Conservation (phyloP, 129 eudicot species). For the Flaveria brownii region DNA sequence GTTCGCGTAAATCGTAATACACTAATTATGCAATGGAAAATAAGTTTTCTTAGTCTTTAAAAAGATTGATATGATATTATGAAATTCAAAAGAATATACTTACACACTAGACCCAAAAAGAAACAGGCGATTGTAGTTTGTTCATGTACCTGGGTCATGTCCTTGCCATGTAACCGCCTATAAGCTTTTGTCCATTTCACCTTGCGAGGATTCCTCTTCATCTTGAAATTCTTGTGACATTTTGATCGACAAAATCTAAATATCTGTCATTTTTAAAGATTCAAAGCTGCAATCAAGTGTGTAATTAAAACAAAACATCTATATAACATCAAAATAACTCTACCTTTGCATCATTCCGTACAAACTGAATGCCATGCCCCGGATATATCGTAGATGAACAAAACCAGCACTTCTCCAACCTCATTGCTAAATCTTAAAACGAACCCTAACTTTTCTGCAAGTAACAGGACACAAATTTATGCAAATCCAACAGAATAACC, state of each 20-base stretch:
- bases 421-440: slow-evolving; percentile 45
- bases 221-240: slow-evolving; percentile 96
- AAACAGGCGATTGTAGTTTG: neutral
- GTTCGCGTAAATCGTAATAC: neutral
- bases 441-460: slow-evolving; percentile 29
- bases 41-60: neutral
- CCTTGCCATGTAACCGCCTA: slow-evolving; percentile 87
- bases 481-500: neutral
- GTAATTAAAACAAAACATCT: neutral
- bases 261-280: slow-evolving; percentile 42
- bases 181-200: slow-evolving; percentile 97
- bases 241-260: slow-evolving; percentile 91
- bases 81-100: neutral
- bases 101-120: neutral
- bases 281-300: neutral
- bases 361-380: slow-evolving; percentile 86
- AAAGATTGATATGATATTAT: neutral
- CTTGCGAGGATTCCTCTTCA: slow-evolving; percentile 98
- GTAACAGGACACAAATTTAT: neutral
- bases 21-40: neutral
- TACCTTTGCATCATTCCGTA: slow-evolving; percentile 90
- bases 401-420: slow-evolving; percentile 92
- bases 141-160: slow-evolving; percentile 83
- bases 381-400: slow-evolving; percentile 89
- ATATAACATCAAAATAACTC: neutral